A percentile compares a stretch with the other conserved stretches of the same genome.
Conservation (phyloP, 306 rosid genomes). For the Hippophae tibetana region DNA sequence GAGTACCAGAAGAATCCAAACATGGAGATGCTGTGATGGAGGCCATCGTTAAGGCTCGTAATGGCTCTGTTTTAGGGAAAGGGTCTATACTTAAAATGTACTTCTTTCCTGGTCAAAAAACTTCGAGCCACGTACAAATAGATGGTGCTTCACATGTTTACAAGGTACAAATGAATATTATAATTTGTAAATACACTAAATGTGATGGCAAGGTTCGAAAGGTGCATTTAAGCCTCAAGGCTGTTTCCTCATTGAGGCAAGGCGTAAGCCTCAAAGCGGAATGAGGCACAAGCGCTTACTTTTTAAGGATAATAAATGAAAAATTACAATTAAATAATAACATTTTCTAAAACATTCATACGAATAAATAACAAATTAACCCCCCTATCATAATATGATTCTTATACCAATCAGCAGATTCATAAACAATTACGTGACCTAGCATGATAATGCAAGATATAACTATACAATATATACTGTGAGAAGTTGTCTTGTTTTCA, state of each 20-base stretch:
- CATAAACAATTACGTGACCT: not conserved
- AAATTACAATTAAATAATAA: no score
- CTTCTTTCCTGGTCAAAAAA: conserved; percentile 89
- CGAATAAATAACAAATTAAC: no score
- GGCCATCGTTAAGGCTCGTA: conserved; percentile 61
- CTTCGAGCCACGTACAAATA: conserved; percentile 69
- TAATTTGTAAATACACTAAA: conserved; percentile 21
- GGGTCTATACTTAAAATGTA: conserved; percentile 92
- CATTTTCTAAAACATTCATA: no score
- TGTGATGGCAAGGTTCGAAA: not conserved
- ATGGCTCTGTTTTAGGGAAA: conserved; percentile 76
- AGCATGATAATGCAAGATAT: no score
- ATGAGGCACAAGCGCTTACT: no score
- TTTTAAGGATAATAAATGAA: no score
- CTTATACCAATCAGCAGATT: not conserved
- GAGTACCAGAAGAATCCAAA: conserved; percentile 74
- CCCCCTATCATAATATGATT: no score
- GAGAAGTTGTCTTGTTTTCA: conserved; percentile 5
- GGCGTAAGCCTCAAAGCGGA: no score
- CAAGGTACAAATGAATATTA: conserved; percentile 44
- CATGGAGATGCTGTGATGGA: conserved; percentile 94
- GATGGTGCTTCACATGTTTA: conserved; percentile 74
- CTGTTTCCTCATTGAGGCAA: no score
- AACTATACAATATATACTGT: not conserved
- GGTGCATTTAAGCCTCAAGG: no score